Conservation (phyloP, 2,329 filamentous ascomycete genomes). For the Aspergillus tamarii region DNA sequence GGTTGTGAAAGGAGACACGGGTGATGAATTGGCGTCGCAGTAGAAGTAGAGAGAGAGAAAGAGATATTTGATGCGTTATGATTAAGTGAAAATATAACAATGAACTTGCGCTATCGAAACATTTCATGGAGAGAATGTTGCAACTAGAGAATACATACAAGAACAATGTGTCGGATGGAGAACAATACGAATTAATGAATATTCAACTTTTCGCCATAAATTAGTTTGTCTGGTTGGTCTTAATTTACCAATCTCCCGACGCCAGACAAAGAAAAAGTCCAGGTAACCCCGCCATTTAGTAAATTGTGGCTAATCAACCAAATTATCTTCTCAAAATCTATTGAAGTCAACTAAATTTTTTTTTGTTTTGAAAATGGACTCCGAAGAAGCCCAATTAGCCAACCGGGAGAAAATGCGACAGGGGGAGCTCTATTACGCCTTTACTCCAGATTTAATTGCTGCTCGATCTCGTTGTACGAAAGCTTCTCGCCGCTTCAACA, state of each 20-base stretch:
- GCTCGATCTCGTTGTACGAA: slow-evolving; percentile 65
- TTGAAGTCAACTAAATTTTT: too few relatives aligned
- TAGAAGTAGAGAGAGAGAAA: background rate
- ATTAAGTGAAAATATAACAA: background rate
- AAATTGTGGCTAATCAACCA: background rate
- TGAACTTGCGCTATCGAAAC: background rate
- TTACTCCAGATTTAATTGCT: slow-evolving; percentile 67
- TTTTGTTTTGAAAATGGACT: background rate
- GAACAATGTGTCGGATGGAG: slow-evolving; percentile 4
- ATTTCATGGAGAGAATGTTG: background rate
- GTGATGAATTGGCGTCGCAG: background rate
- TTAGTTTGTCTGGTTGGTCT: background rate
- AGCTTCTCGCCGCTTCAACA: slow-evolving; percentile 68
- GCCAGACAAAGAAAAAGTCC: background rate
- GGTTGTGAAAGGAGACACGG: background rate
- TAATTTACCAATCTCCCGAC: too few relatives aligned
- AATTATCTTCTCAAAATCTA: background rate
- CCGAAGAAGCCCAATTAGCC: slow-evolving; percentile 21
- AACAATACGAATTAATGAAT: slow-evolving; percentile 10
- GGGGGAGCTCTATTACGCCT: slow-evolving; percentile 75
- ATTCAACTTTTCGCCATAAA: background rate
- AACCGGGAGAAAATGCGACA: slow-evolving; percentile 57
- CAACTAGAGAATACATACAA: background rate
- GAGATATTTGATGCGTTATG: background rate
- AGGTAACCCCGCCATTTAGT: background rate